Evolutionary conservation across 352 stramenopile genomes (phyloP), one percentile per base, ranked within the genome.

Genomic region (Globisporangium parvum): DNA sequence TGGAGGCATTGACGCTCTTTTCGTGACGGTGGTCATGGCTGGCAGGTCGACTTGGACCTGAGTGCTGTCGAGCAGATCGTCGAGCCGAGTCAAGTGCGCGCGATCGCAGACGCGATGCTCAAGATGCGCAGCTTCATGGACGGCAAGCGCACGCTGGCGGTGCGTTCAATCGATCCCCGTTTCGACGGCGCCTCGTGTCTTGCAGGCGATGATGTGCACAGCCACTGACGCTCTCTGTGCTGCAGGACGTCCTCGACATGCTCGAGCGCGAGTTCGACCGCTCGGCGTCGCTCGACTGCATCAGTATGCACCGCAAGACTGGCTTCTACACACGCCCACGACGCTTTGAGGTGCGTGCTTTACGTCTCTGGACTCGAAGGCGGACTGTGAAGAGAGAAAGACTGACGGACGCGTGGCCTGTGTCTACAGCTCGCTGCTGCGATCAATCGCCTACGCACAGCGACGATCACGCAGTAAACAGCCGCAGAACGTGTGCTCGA

Each of bases 11-110:
- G 46, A 51, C 6, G 31, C n/a, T n/a, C n/a, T n/a, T n/a, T n/a
- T n/a, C n/a, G n/a, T n/a, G n/a, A n/a, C n/a, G n/a, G n/a, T n/a
- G n/a, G n/a, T n/a, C n/a, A n/a, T n/a, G n/a, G n/a, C n/a, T n/a
- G n/a, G n/a, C n/a, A 90, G 77, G 65, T 88, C 40, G 85, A 96
- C 62, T 73, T 96, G 55, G 77, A 97, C 55, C 60, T 97, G 58
- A 62, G 66, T 8, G 86, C 72, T 0, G 73, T 97, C 2, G 87
- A 96, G 46, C 90, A 97, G 63, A 81, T 97, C 33, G 88, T 96
- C 3, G 90, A 97, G 58, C 59, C 76, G 1, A 92, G 85, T 39
- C 89, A 97, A 80, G 80, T 93, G 21, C 81, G 83, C 5, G 75
- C 84, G 2, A 95, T 95, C 52, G 79, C 81, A 0, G 80, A 94